These are phyloP conservation scores for Corchorus capsularis DNA, from an alignment of 345 rosid species.

Conservation along the genomic window DNA sequence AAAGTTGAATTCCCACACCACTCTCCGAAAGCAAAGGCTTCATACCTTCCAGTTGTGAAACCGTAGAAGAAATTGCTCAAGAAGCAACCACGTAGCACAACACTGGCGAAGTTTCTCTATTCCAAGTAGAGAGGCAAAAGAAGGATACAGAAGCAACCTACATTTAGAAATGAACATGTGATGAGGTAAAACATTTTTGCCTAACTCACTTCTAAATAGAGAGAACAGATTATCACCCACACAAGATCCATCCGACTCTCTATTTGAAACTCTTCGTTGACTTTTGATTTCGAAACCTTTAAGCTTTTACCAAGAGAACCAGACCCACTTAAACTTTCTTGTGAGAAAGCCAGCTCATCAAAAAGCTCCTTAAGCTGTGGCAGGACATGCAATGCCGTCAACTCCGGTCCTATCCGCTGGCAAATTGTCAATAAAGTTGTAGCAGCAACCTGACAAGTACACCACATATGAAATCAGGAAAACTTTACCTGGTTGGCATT, in stretches of 20 bases:
- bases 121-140: slow-evolving; percentile 87
- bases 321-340: slow-evolving; percentile 47
- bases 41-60: slow-evolving; percentile 89
- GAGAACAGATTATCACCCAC: slow-evolving; percentile 55
- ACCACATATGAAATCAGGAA: background rate
- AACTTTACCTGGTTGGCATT: slow-evolving; percentile 10
- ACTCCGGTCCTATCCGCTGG: slow-evolving; percentile 88
- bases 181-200: slow-evolving; percentile 22
- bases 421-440: slow-evolving; percentile 70
- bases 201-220: slow-evolving; percentile 16
- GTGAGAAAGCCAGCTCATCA: slow-evolving; percentile 95
- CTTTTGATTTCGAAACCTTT: slow-evolving; percentile 45
- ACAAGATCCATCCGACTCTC: slow-evolving; percentile 90
- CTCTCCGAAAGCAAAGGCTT: slow-evolving; percentile 11
- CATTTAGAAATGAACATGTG: slow-evolving; percentile 18
- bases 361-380: slow-evolving; percentile 91
- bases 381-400: slow-evolving; percentile 81
- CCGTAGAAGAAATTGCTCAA: slow-evolving; percentile 86
- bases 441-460: slow-evolving; percentile 71
- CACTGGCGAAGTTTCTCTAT: slow-evolving; percentile 90
- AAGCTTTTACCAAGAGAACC: slow-evolving; percentile 51
- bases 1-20: slow-evolving; percentile 4
- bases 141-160: slow-evolving; percentile 93
- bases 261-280: slow-evolving; percentile 58
- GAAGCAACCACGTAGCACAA: slow-evolving; percentile 96